phyloP scores from a whole-genome alignment of 352 stramenopile genomes.

The Peronospora tabacina region DNA sequence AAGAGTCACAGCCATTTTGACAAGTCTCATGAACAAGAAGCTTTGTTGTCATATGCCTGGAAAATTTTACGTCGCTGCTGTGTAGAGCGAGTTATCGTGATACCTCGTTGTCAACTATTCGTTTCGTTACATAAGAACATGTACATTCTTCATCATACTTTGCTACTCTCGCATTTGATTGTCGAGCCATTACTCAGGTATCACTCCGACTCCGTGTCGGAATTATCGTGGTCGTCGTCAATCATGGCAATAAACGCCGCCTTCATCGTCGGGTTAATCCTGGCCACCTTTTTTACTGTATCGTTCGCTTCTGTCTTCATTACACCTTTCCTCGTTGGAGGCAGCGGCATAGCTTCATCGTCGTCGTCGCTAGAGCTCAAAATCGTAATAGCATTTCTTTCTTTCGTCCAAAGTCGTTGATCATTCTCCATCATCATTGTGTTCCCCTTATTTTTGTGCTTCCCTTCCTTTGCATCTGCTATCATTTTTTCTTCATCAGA shows the following conservation, averaged over 20 bases:
- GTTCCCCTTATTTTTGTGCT: constrained; percentile 9
- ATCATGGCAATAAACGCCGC: constrained; percentile 15
- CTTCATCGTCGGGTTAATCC: constrained; percentile 12
- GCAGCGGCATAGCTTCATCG: constrained; percentile 9
- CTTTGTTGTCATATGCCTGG: constrained; percentile 76
- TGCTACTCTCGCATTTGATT: neutral
- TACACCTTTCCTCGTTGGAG: neutral
- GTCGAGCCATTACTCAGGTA: neutral
- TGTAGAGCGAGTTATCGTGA: neutral
- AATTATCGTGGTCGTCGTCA: constrained; percentile 30
- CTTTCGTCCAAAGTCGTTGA: constrained; percentile 10
- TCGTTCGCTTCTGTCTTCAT: constrained; percentile 5
- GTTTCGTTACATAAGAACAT: neutral
- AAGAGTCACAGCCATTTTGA: constrained; percentile 42
- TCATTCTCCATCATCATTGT: constrained; percentile 11
- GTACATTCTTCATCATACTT: neutral
- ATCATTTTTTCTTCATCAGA: constrained; percentile 20
- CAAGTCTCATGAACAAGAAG: constrained; percentile 89
- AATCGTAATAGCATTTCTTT: constrained; percentile 8
- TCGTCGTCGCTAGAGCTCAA: constrained; percentile 16
- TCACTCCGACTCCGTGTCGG: constrained; percentile 26
- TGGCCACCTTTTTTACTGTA: neutral
- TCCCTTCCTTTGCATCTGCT: neutral
- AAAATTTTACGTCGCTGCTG: neutral
- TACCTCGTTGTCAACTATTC: neutral